phyloP scores from a whole-genome alignment of 306 rosid genomes.

The Fagus sylvatica region DNA sequence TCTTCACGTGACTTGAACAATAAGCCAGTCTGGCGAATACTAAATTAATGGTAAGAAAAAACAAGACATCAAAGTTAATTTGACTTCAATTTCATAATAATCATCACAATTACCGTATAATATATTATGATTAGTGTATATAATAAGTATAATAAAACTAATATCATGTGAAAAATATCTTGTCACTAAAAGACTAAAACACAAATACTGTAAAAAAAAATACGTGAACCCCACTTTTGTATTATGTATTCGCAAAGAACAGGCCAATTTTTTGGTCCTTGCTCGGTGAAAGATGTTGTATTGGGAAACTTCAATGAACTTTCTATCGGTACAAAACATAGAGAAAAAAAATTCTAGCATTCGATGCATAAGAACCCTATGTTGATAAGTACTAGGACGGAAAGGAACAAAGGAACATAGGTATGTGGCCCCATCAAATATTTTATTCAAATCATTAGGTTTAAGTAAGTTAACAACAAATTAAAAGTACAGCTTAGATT shows the following conservation, averaged over 20 bases:
- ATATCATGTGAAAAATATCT: too few species aligned
- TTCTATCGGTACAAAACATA: not conserved
- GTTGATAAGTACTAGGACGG: not conserved
- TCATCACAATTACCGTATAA: not conserved
- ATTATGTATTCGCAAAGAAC: too few species aligned
- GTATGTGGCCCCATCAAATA: not conserved
- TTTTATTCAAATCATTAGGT: not conserved
- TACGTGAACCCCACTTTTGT: not conserved
- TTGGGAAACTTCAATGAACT: constrained; percentile 4
- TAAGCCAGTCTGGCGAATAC: not conserved
- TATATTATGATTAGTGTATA: too few species aligned
- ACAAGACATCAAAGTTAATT: not conserved
- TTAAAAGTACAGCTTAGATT: too few species aligned
- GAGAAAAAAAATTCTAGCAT: not conserved
- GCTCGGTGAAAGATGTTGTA: not conserved
- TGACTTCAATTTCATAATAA: too few species aligned
- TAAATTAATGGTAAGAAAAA: not conserved
- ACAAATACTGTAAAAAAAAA: not conserved
- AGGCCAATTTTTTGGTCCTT: not conserved
- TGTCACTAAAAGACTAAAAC: not conserved
- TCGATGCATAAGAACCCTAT: not conserved
- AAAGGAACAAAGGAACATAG: not conserved
- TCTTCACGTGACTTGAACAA: not conserved
- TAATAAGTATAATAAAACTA: too few species aligned
- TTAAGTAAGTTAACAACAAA: not conserved